Percentiles rank a stretch among this genome's conserved stretches.
Conservation (phyloP, 768 basidiomycete species). For the Russula emetica region DNA sequence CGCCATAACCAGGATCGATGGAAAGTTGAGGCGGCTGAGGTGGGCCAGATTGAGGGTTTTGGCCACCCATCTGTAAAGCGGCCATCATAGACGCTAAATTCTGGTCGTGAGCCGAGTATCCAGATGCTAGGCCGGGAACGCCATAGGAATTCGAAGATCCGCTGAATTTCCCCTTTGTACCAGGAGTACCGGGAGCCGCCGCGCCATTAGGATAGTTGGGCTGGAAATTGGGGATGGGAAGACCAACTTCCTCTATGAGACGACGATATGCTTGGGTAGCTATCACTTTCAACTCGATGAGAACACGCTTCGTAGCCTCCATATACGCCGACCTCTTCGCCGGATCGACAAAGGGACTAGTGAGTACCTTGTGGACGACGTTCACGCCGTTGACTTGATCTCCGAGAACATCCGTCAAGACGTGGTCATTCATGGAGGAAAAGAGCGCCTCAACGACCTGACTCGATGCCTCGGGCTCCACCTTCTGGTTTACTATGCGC, state of each 20-base stretch:
- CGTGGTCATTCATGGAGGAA: slow-evolving; percentile 83
- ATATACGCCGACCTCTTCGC: slow-evolving; percentile 63
- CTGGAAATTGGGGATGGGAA: slow-evolving; percentile 85
- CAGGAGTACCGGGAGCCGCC: slow-evolving; percentile 45
- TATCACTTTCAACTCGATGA: slow-evolving; percentile 88
- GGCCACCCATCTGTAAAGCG: slow-evolving; percentile 84
- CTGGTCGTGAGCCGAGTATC: slow-evolving; percentile 79
- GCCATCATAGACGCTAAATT: slow-evolving; percentile 92
- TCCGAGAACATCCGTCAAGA: slow-evolving; percentile 87
- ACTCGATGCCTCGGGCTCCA: slow-evolving; percentile 81
- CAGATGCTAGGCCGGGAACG: slow-evolving; percentile 71
- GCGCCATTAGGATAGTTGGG: slow-evolving; percentile 65
- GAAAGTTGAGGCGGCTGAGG: slow-evolving; percentile 69
- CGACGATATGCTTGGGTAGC: slow-evolving; percentile 93
- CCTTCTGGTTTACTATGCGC: slow-evolving; percentile 94
- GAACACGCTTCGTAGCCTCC: slow-evolving; percentile 84
- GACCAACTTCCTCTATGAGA: slow-evolving; percentile 90
- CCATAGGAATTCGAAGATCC: slow-evolving; percentile 52
- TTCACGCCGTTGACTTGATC: slow-evolving; percentile 97
- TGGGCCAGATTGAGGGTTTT: slow-evolving; percentile 77
- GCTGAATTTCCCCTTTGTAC: slow-evolving; percentile 54
- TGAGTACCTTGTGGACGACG: slow-evolving; percentile 88
- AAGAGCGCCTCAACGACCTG: slow-evolving; percentile 89
- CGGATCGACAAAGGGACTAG: slow-evolving; percentile 78
- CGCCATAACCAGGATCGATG: slow-evolving; percentile 60